Conservation (phyloP, 495 filamentous ascomycete genomes). For the Neurospora sublineolata region DNA sequence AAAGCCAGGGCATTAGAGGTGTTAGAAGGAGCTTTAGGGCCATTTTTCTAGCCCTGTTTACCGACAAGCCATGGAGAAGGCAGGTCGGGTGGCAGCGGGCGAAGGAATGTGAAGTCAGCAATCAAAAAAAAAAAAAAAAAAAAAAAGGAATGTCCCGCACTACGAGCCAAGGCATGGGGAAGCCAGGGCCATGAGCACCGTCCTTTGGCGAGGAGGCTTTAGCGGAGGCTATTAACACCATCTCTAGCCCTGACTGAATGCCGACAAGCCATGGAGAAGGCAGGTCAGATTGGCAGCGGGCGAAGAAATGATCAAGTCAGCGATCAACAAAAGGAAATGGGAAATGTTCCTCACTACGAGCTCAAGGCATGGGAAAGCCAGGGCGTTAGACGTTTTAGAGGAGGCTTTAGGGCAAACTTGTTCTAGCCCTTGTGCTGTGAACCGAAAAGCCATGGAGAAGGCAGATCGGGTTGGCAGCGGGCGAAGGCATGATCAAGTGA, state of each 20-base stretch:
- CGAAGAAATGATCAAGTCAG: background rate
- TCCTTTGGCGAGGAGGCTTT: too few species aligned
- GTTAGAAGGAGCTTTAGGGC: background rate
- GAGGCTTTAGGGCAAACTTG: background rate
- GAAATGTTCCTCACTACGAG: background rate
- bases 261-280: background rate
- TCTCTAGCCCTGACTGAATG: background rate
- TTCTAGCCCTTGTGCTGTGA: background rate
- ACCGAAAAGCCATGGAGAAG: background rate
- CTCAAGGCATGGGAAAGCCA: background rate
- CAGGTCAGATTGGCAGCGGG: background rate
- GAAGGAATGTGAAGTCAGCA: background rate
- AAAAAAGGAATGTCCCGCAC: too few species aligned
- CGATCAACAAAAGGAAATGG: background rate
- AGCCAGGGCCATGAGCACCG: too few species aligned
- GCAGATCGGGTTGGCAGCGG: background rate
- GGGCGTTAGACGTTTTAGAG: background rate
- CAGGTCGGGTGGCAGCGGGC: background rate
- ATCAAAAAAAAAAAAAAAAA: too few species aligned
- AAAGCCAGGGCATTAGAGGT: background rate
- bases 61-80: background rate
- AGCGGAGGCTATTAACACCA: too few species aligned
- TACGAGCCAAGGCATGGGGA: too few species aligned
- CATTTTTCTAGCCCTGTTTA: background rate
- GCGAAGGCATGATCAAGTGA: background rate